Evolutionary conservation across 352 stramenopile species (phyloP), one percentile per base, ranked within the genome.

Genomic region (Phytophthora fragariae): DNA sequence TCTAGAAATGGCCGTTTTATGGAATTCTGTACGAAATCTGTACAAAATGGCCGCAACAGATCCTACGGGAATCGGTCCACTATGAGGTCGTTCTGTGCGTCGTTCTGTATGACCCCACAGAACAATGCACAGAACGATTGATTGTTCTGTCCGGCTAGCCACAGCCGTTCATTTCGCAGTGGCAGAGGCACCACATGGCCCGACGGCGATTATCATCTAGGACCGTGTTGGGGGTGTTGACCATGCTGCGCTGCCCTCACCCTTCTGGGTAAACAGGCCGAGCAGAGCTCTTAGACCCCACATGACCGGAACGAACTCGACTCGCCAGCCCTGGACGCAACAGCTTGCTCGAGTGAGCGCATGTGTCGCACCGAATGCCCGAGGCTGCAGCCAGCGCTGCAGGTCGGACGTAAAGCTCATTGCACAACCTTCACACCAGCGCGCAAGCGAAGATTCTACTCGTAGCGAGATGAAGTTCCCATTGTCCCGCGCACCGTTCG

Each of bases 381-480:
- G 17, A 19, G 56, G 11, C 53, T 55, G 55, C 59, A 68, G 17
- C 58, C 53, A 54, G 11, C 44, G 21, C n/a, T 46, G 29, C 5
- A 19, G 31, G 24, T 35, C 41, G 39, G 29, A 54, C 52, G 52
- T 47, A n/a, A n/a, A 19, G 21, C 37, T 44, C 37, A 76, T 44
- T 68, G 64, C 57, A 35, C 56, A 71, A 72, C 44, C 11, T 68
- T 61, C 62, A 68, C 62, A 57, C 47, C 68, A 64, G 50, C 37
- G 29, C 33, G 1, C 1, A 71, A 65, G 11, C 12, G 37, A 44
- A 57, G 5, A 47, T 41, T 39, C n/a, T 4, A 7, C 37, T 8
- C 29, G 27, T 27, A 27, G 24, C 24, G 70, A n/a, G 39, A 85
- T 85, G 78, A 79, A 81, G 60, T 75, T 82, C 44, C 75, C 68